Conservation (phyloP, 192 early-diverging fungal genomes). For the Backusella psychrophila region DNA sequence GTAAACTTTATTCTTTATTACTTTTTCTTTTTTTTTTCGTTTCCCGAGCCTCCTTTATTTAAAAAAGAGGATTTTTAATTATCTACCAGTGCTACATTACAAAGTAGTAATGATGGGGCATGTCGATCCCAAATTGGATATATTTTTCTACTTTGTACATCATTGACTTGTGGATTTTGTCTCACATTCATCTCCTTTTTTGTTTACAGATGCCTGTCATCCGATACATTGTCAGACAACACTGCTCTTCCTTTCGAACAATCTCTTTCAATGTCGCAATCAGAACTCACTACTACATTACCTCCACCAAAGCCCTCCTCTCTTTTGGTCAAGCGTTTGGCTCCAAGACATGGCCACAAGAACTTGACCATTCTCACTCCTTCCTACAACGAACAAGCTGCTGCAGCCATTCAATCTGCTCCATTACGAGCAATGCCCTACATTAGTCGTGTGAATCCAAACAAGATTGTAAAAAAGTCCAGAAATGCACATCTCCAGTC, state of each 20-base stretch:
- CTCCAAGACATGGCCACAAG: conserved; percentile 42
- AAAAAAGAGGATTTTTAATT: conserved; percentile 1
- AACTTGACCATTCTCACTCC: conserved; percentile 44
- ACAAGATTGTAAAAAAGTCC: conserved; percentile 18
- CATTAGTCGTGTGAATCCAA: neutral
- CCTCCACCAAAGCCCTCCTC: conserved; percentile 10
- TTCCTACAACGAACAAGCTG: conserved; percentile 26
- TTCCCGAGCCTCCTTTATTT: neutral
- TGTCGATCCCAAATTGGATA: conserved; percentile 12
- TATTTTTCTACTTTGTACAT: conserved; percentile 11
- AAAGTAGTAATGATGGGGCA: neutral
- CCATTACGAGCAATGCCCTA: neutral
- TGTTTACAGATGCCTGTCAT: conserved; percentile 15
- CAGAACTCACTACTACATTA: neutral
- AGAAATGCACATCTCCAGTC: neutral
- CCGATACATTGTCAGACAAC: neutral
- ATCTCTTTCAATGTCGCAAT: conserved; percentile 3
- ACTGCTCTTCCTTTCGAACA: neutral
- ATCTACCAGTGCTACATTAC: conserved; percentile 16
- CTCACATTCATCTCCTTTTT: conserved; percentile 7
- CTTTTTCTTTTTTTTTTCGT: neutral
- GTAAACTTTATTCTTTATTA: neutral
- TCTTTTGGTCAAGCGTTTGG: conserved; percentile 22
- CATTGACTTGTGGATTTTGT: conserved; percentile 13
- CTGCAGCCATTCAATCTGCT: neutral